phyloP scores from a whole-genome alignment of 345 rosid genomes.

The Eucalyptus viminalis region DNA sequence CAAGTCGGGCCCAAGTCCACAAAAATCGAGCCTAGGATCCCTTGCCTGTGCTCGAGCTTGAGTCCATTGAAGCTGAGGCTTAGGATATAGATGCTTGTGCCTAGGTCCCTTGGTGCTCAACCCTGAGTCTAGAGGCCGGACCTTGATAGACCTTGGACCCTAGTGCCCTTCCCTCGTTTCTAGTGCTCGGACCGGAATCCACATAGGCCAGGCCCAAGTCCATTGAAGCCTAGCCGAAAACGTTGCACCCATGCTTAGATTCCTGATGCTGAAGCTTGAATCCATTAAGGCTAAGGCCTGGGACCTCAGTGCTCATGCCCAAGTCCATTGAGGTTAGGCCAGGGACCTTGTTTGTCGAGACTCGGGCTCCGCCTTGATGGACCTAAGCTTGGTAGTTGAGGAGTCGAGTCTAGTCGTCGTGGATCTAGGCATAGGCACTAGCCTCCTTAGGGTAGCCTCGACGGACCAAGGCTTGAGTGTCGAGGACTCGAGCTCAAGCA shows the following conservation, averaged over 20 bases:
- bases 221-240: not conserved
- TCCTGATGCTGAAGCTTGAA: fast-evolving
- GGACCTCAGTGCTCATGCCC: not conserved
- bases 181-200: fast-evolving
- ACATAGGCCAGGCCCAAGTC: not conserved
- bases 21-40: not conserved
- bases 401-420: fast-evolving
- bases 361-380: fast-evolving
- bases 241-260: fast-evolving
- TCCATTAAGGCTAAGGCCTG: not conserved
- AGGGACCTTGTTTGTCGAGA: fast-evolving
- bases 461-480: not conserved
- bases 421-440: fast-evolving
- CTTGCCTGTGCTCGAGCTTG: fast-evolving
- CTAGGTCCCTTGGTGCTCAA: too few relatives aligned
- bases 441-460: not conserved
- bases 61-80: not conserved
- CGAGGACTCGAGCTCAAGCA: fast-evolving
- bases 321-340: not conserved
- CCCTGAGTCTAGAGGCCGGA: fast-evolving
- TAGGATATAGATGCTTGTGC: too few relatives aligned
- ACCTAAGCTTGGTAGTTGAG: not conserved
- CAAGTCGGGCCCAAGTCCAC: not conserved
- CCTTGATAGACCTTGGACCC: not conserved
- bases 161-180: fast-evolving